Base-by-base conservation (phyloP, 2,329 filamentous ascomycete genomes). In the Scedosporium aurantiacum region DNA sequence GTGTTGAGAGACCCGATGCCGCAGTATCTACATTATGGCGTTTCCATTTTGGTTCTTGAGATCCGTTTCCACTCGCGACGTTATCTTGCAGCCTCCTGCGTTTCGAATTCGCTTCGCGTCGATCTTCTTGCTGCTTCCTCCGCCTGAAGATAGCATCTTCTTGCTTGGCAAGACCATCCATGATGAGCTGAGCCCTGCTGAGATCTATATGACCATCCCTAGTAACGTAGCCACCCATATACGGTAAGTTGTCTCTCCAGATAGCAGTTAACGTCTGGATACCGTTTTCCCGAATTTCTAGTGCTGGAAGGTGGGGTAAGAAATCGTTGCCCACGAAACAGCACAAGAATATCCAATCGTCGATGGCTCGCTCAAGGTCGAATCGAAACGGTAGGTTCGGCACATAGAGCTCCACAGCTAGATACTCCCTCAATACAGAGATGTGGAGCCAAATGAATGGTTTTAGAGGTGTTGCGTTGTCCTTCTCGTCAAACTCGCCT, bases 311-410 rank as follows among this genome's bases (percentile, higher is more conserved):
- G 79, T 99, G 94, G 58, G 94, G 94, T 67, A 99, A 77, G 76
- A 99, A 99, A 78, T 99, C 95, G 74, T 99, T 99, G 66, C 93
- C 93, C 62, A 97, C 93, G 72, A 97, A 97, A 77, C 95, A 97
- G 76, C 93, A 97, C 86, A 97, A 94, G 73, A 97, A 97, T 14
- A 97, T 91, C 94, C 93, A 97, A 71, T 97, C 93, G 73, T 97
- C 94, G 63, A 97, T 83, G 27, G 92, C 92, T 66, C 94, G 86
- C 74, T 99, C 94, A 54, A 99, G 80, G 71, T 99, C 91, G 74
- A 96, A 97, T 61, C 84, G 83, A 75, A 97, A 97, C 1, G 87
- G 87, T 66, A 96, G 83, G 61, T 86, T 83, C 18, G 90, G 87
- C 40, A 97, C 87, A 68, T 89, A 83, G 68, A 99, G 85, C 74